Percentiles rank a stretch among this genome's conserved stretches.
These are phyloP conservation scores for Candida insectorum DNA, from an alignment of 805 yeast genomes.

Conservation along the genomic window DNA sequence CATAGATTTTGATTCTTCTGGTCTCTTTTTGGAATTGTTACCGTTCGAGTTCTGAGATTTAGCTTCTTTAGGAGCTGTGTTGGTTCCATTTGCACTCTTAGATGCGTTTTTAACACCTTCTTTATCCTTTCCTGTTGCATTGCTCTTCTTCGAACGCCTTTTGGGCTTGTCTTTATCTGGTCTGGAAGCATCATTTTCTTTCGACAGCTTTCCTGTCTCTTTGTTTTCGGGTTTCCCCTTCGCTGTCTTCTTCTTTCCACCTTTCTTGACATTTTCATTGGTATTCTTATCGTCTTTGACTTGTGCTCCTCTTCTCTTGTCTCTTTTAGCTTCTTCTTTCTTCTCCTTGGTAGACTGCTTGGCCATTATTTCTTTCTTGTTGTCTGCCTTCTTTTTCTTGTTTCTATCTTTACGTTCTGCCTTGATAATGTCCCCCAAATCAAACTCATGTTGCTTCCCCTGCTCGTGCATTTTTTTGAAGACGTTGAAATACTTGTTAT, in stretches of 20 bases:
- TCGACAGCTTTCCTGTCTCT: constrained; percentile 3
- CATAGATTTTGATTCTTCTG: no score
- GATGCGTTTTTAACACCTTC: not conserved
- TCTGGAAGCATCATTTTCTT: no score
- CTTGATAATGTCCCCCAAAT: not conserved
- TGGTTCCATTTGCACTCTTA: no score
- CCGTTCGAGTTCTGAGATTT: no score
- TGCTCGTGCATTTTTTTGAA: constrained; percentile 4
- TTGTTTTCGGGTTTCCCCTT: constrained; percentile 2
- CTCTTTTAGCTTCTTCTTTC: constrained; percentile 2
- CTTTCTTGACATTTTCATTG: not conserved
- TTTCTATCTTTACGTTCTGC: constrained; percentile 2
- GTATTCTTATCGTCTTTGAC: constrained; percentile 1
- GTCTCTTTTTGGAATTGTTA: no score
- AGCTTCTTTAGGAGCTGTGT: no score
- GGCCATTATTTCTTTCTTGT: constrained; percentile 3
- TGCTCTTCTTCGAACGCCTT: no score
- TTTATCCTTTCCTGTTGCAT: constrained; percentile 1
- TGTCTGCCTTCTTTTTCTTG: constrained; percentile 4
- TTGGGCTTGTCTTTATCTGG: no score
- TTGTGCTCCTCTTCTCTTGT: constrained; percentile 5
- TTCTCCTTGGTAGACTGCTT: not conserved
- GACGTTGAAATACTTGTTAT: no score
- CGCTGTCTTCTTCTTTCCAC: constrained; percentile 1
- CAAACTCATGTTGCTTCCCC: constrained; percentile 3